Percentiles rank a stretch among this genome's conserved stretches.
Evolutionary conservation across 108 stramenopile genomes (phyloP).

Genomic region (Cyclostephanos tholiformis): DNA sequence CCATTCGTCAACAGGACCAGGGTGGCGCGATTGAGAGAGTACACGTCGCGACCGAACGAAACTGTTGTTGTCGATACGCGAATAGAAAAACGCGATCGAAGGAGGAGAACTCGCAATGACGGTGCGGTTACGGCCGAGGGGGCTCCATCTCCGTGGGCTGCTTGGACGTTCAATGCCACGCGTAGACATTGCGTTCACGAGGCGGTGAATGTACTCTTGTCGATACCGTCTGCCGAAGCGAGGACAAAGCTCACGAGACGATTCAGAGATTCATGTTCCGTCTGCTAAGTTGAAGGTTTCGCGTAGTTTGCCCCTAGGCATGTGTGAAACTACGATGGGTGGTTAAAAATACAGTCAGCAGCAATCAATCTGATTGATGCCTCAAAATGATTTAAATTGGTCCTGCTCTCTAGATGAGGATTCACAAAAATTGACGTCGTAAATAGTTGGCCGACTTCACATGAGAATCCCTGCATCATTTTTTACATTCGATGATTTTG

Average conservation of each 20-base stretch:
- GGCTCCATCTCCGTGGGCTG: conserved; percentile 34
- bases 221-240: conserved; percentile 35
- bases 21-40: conserved; percentile 26
- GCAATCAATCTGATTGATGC: too few relatives aligned
- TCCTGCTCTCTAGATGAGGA: too few relatives aligned
- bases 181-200: conserved; percentile 41
- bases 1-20: conserved; percentile 44
- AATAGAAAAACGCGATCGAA: not conserved
- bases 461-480: too few relatives aligned
- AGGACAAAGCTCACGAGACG: conserved; percentile 20
- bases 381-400: too few relatives aligned
- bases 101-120: not conserved
- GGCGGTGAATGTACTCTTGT: conserved; percentile 34
- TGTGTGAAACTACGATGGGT: too few relatives aligned
- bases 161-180: conserved; percentile 47
- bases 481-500: too few relatives aligned
- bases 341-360: too few relatives aligned
- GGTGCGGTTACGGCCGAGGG: not conserved
- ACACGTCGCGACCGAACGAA: conserved; percentile 5
- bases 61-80: not conserved
- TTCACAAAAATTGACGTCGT: too few relatives aligned
- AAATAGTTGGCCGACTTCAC: too few relatives aligned
- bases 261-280: conserved; percentile 22
- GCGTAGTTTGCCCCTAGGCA: too few relatives aligned
- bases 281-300: conserved; percentile 13